phyloP scores from a whole-genome alignment of 2,329 filamentous ascomycete genomes.

The Exophiala sideris region DNA sequence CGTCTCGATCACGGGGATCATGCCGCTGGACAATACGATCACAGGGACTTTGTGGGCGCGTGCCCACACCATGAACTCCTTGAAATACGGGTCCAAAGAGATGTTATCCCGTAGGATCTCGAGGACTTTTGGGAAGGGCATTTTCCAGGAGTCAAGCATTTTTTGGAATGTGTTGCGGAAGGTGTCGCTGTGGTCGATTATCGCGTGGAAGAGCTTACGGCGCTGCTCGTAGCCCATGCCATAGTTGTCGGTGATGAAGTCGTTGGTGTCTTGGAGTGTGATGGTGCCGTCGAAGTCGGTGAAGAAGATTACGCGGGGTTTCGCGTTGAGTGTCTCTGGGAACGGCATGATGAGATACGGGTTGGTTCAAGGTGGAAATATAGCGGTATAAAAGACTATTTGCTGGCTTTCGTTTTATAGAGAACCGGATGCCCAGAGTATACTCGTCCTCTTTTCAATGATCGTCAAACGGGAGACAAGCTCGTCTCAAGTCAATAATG shows the following conservation, averaged over 20 bases:
- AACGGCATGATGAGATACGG: conserved; percentile 22
- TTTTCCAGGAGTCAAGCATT: conserved; percentile 85
- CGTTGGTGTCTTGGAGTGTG: conserved; percentile 69
- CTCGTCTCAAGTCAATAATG: not conserved
- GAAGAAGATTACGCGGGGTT: conserved; percentile 94
- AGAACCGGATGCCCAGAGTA: too few relatives aligned
- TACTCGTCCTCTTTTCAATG: not conserved
- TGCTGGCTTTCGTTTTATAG: not conserved
- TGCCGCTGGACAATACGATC: conserved; percentile 86
- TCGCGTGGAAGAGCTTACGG: conserved; percentile 68
- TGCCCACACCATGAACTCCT: conserved; percentile 81
- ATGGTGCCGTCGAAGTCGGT: conserved; percentile 98
- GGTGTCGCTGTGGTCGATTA: conserved; percentile 60
- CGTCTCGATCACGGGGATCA: conserved; percentile 85
- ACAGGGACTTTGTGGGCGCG: conserved; percentile 80
- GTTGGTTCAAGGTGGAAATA: not conserved
- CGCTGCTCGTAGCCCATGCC: conserved; percentile 75
- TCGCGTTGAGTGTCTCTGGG: conserved; percentile 40
- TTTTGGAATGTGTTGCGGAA: conserved; percentile 70
- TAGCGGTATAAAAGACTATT: not conserved
- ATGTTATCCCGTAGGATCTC: conserved; percentile 75
- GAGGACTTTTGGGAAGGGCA: conserved; percentile 79
- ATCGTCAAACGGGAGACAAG: not conserved
- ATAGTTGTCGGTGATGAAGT: conserved; percentile 79
- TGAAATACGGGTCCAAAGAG: conserved; percentile 83